A percentile compares a stretch with the other conserved stretches of the same genome.
phyloP scores from a whole-genome alignment of 2,329 filamentous ascomycete genomes.

The Colletotrichum spinosum region DNA sequence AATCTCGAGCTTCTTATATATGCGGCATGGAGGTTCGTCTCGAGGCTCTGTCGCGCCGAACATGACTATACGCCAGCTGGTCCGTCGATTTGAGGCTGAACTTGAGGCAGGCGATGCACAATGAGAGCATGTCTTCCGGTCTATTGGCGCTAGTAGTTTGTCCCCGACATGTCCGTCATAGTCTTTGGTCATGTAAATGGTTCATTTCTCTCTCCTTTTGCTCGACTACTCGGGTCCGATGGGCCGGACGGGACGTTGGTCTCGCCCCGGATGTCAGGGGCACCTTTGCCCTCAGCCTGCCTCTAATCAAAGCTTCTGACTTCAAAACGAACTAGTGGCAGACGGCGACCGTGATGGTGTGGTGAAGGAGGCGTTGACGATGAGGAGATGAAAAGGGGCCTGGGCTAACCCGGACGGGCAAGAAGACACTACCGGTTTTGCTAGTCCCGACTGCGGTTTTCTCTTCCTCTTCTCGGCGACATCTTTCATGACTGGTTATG shows the following conservation, averaged over 20 bases:
- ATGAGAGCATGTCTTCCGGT: not conserved
- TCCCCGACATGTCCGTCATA: not conserved
- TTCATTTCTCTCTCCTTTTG: not conserved
- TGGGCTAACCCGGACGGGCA: conserved; percentile 3
- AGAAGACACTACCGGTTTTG: not conserved
- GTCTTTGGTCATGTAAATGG: not conserved
- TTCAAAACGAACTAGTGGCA: conserved; percentile 1
- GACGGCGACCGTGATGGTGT: conserved; percentile 6
- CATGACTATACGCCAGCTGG: conserved; percentile 1
- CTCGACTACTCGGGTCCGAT: conserved; percentile 5
- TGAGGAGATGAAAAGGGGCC: conserved; percentile 7
- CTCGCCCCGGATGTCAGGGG: not conserved
- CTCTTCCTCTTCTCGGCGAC: not conserved
- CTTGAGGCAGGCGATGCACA: not conserved
- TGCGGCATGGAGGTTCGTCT: not conserved
- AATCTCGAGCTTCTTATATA: conserved; percentile 1
- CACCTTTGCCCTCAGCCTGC: not conserved
- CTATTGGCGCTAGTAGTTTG: not conserved
- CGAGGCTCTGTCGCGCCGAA: not conserved
- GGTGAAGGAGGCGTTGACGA: conserved; percentile 7
- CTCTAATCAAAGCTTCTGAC: not conserved
- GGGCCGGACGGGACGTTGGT: not conserved
- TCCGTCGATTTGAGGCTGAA: conserved; percentile 1
- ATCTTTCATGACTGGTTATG: not conserved
- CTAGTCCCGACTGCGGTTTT: not conserved